Evolutionary conservation across 768 basidiomycete genomes (phyloP), one percentile per base, ranked within the genome.

Genomic region (Boletus rubescentipes): DNA sequence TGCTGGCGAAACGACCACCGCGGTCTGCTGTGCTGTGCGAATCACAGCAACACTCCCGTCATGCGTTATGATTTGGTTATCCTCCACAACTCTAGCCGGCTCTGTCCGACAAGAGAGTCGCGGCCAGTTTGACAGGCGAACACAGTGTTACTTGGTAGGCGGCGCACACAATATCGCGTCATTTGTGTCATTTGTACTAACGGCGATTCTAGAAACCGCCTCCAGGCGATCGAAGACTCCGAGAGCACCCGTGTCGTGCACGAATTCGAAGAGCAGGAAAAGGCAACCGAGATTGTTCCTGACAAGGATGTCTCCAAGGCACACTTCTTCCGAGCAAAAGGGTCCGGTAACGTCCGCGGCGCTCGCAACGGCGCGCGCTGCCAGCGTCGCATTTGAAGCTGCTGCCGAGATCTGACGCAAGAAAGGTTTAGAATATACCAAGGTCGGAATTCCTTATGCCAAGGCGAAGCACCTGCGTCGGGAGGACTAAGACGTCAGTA

Each of bases 331-430:
- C 3, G 53, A 56, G 32, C 32, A 56, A 29, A 54, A 21, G 10
- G 41, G 44, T 41, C 61, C 56, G n/a, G 12, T 54, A 5, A 30
- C 58, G 9, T 61, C 64, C 29, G 26, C 46, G 15, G 12, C 51
- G 23, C 42, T 67, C 4, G 56, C 56, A 4, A 7, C 50, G 10
- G 64, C 54, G 1, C 43, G 36, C 5, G n/a, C 61, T 20, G 56
- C 56, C 3, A 53, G 62, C 6, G 35, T 42, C 21, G 59, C 54
- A 0, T 41, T 45, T 2, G 65, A 61, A 40, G 57, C 57, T 18
- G 43, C 34, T n/a, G 2, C 59, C 5, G 59, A 57, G 14, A 35
- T 30, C 5, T 49, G 35, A 32, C 45, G 40, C n/a, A 42, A 64
- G 45, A 35, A 52, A 29, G 44, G 5, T 30, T 29, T 36, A 2